Evolutionary conservation across 768 basidiomycete species (phyloP), one percentile per base, ranked within the genome.

Genomic region (Lyophyllum semitale): DNA sequence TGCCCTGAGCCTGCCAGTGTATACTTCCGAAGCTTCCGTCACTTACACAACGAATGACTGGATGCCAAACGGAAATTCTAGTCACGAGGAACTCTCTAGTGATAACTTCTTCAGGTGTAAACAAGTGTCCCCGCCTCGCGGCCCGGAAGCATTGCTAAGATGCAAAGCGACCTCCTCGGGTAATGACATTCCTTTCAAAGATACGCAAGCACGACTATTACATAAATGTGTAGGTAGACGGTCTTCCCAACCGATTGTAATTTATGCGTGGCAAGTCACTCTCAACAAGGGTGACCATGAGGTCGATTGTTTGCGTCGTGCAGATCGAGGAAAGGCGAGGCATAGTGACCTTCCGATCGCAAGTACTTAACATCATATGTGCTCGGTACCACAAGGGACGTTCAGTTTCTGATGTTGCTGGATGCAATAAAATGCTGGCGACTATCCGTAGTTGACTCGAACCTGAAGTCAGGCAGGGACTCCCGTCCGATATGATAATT

Each of bases 111-210:
- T 13, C 40, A 22, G 40, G 35, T 22, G 40, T 50, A 41, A 48
- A 53, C 32, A 37, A 49, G 22, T 23, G 20, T 32, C 32, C 32
- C 45, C 33, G 50, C 53, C 55, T 51, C 35, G 45, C 60, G 60
- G 62, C 37, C 57, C 64, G 66, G 57, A 55, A 48, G 18, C 48
- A 54, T 8, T 48, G 59, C 66, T 56, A 63, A 63, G 62, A 55
- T 54, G 48, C 40, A 57, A 23, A 63, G 70, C 68, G 68, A 64
- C 65, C 56, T 67, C 62, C 64, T 66, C 67, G 68, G 69, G 63
- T 58, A 65, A 62, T 67, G 61, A 65, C 57, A 55, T 62, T 65
- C 57, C 48, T 44, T 59, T 48, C 49, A 59, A 58, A 57, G 58
- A 52, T 35, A 25, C 33, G 38, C 43, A 51, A 38, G 48, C 25